A percentile compares a stretch with the other conserved stretches of the same genome.
These are phyloP conservation scores for Geotrichum citri-aurantii DNA, from an alignment of 1,139 yeast genomes.

Conservation along the genomic window DNA sequence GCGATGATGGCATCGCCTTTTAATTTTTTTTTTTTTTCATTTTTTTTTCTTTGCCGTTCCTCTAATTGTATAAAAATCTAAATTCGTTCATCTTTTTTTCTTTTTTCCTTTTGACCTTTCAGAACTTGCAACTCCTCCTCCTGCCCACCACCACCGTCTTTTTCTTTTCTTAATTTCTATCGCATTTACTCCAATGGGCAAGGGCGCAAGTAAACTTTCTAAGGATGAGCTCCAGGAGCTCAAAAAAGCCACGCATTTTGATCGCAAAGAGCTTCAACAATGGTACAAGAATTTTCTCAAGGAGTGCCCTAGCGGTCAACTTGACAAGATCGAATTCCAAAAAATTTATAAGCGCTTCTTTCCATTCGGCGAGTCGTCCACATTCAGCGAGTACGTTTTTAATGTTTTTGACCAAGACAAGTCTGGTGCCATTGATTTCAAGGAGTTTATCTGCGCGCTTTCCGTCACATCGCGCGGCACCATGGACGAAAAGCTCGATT, in stretches of 20 bases:
- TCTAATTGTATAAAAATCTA: not conserved
- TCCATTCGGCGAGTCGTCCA: constrained; percentile 96
- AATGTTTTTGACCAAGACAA: constrained; percentile 81
- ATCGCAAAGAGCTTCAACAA: constrained; percentile 89
- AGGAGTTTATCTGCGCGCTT: constrained; percentile 84
- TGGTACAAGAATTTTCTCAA: constrained; percentile 96
- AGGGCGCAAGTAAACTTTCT: constrained; percentile 85
- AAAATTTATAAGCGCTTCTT: constrained; percentile 93
- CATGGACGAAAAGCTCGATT: constrained; percentile 74
- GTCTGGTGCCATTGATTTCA: constrained; percentile 80
- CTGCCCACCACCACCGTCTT: not conserved
- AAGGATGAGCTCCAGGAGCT: constrained; percentile 83
- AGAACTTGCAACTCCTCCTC: not conserved
- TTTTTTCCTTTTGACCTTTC: not conserved
- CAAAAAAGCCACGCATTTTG: constrained; percentile 84
- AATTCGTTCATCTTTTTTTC: not conserved
- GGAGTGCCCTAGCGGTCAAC: constrained; percentile 89
- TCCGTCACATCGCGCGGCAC: constrained; percentile 87
- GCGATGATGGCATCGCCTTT: not conserved
- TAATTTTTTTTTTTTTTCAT: not conserved
- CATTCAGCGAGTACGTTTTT: constrained; percentile 83
- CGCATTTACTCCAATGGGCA: constrained; percentile 58
- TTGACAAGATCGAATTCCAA: constrained; percentile 81
- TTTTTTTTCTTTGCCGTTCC: not conserved
- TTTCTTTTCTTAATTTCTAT: not conserved